A percentile compares a stretch with the other conserved stretches of the same genome.
phyloP scores from a whole-genome alignment of 1,284 basidiomycete species.

The Athelia psychrophila region DNA sequence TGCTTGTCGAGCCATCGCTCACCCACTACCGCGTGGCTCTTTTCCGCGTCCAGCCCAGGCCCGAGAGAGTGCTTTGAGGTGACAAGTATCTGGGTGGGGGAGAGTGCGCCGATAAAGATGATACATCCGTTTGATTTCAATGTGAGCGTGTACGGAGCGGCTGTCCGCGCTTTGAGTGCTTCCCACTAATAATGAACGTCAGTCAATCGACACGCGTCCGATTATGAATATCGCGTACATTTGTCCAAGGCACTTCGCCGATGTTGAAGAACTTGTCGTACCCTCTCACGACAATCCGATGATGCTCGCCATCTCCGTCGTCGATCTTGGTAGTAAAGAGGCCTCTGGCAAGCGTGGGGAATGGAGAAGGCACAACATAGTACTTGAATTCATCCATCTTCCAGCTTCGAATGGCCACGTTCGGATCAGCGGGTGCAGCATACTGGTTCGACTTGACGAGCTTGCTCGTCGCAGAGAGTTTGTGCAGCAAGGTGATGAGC shows the following conservation, averaged over 20 bases:
- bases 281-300: constrained; percentile 85
- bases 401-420: constrained; percentile 74
- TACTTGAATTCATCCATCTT: constrained; percentile 97
- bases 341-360: constrained; percentile 89
- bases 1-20: constrained; percentile 83
- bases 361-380: constrained; percentile 83
- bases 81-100: constrained; percentile 73
- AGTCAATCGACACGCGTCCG: constrained; percentile 2
- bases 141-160: constrained; percentile 84
- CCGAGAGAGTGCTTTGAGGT: constrained; percentile 94
- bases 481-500: constrained; percentile 51
- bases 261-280: constrained; percentile 99
- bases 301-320: constrained; percentile 25
- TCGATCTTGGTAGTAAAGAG: constrained; percentile 64
- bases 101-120: constrained; percentile 92
- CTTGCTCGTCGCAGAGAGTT: constrained; percentile 51
- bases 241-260: constrained; percentile 92
- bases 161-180: constrained; percentile 69
- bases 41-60: constrained; percentile 26
- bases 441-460: constrained; percentile 57
- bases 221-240: constrained; percentile 56
- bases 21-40: constrained; percentile 78
- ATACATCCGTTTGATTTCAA: constrained; percentile 98
- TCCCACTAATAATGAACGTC: constrained; percentile 62
- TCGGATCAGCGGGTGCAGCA: constrained; percentile 49